Evolutionary conservation across 140 eudicot genomes (phyloP).

Genomic region (Stevia rebaudiana): DNA sequence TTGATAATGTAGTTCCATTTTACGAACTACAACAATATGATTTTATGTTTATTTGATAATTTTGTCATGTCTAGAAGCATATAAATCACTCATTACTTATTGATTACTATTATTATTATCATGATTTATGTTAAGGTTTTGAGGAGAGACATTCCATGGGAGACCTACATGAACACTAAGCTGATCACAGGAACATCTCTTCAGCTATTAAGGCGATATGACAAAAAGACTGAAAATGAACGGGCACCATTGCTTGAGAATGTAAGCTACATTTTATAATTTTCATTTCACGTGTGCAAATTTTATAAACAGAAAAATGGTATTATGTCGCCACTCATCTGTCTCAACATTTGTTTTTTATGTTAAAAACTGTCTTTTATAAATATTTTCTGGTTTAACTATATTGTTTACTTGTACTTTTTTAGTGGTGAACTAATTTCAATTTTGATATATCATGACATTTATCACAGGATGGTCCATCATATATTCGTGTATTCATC

Average conservation of each 20-base stretch:
- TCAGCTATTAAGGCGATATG: slow-evolving; percentile 84
- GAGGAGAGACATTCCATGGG: slow-evolving; percentile 97
- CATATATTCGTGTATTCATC: slow-evolving; percentile 69
- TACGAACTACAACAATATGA: too few relatives aligned
- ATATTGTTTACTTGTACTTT: neutral
- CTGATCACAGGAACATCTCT: slow-evolving; percentile 78
- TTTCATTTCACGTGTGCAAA: neutral
- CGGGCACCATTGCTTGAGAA: slow-evolving; percentile 72
- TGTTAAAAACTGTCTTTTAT: neutral
- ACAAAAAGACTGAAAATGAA: slow-evolving; percentile 56
- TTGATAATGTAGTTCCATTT: too few relatives aligned
- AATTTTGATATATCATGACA: neutral
- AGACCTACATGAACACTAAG: slow-evolving; percentile 89
- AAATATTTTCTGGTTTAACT: too few relatives aligned
- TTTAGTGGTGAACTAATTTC: neutral
- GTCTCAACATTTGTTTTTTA: neutral
- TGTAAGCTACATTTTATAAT: slow-evolving; percentile 34
- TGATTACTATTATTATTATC: too few relatives aligned
- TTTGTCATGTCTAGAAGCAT: slow-evolving; percentile 11
- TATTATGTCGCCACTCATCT: neutral
- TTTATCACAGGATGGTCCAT: slow-evolving; percentile 81
- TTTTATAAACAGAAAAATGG: slow-evolving; percentile 2
- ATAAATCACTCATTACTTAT: neutral
- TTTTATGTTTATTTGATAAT: slow-evolving; percentile 2
- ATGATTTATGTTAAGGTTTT: slow-evolving; percentile 46